Evolutionary conservation across 257 asterid genomes (phyloP), one percentile per base, ranked within the genome.

Genomic region (Orobanche coerulescens): DNA sequence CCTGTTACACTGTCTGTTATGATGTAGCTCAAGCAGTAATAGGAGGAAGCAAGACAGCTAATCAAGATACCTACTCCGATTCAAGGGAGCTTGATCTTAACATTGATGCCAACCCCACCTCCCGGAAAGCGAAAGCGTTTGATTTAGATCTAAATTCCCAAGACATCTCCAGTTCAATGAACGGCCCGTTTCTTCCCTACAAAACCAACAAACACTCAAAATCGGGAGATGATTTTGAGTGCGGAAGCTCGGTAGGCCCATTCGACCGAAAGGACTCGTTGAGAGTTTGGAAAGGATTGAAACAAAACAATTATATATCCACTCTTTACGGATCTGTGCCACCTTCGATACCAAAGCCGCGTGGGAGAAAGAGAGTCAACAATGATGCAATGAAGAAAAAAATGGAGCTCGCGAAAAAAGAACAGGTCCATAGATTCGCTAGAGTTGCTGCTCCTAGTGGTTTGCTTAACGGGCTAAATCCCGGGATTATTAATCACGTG

Each of bases 381-480:
- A 53, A 5, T 28, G 77, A 67, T 25, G 82, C 69, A 10, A 74
- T 80, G 68, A 93, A 77, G 82, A 88, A 68, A 57, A 88, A 74
- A 73, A 71, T 88, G 31, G 93, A 88, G 62, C 88, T 81, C 64
- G 95, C 95, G 8, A 86, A 72, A 81, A 89, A 79, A 75, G 97
- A 93, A 73, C 92, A 83, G 62, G 88, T 76, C 19, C 94, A 85
- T 73, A 76, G 91, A 59, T 87, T 93, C 70, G 96, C 97, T 22
- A 85, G 81, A 71, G 73, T 90, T 70, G 95, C 97, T 51, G 94
- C 96, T 33, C 99, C 99, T 0, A 81, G 95, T 66, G 99, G 97
- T 23, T 71, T 93, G 79, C 97, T 93, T 42, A 82, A 83, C 12
- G 99, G 84, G 62, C 74, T 93, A 40, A 93, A 93, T 76, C 99